A percentile compares a stretch with the other conserved stretches of the same genome.
Evolutionary conservation across 2,329 filamentous ascomycete species (phyloP).

Genomic region (Rhinocladiella mackenziei): DNA sequence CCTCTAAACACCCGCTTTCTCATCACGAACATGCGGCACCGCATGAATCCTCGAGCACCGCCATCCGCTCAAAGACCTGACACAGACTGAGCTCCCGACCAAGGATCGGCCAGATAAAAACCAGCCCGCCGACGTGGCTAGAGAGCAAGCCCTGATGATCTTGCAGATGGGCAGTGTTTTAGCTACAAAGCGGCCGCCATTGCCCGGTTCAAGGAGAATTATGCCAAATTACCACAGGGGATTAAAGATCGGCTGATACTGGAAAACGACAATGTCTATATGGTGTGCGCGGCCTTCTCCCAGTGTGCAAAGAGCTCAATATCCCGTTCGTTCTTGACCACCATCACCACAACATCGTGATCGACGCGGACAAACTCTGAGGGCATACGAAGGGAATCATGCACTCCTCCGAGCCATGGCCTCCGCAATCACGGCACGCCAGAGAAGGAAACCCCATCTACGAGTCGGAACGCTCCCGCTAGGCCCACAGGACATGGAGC

Average conservation of each 20-base stretch:
- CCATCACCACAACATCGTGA: slow-evolving; percentile 93
- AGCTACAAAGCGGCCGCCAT: slow-evolving; percentile 79
- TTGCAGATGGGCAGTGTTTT: slow-evolving; percentile 89
- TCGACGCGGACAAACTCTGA: slow-evolving; percentile 66
- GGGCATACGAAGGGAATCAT: slow-evolving; percentile 84
- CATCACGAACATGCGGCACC: slow-evolving; percentile 86
- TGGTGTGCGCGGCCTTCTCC: slow-evolving; percentile 86
- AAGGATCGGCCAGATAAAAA: slow-evolving; percentile 81
- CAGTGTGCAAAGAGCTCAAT: slow-evolving; percentile 87
- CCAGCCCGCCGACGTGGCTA: slow-evolving; percentile 60
- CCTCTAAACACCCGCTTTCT: slow-evolving; percentile 87
- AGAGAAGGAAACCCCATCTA: slow-evolving; percentile 79
- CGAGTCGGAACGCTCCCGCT: slow-evolving; percentile 77
- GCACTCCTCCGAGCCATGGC: slow-evolving; percentile 85
- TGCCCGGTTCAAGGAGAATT: slow-evolving; percentile 72
- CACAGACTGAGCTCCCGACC: slow-evolving; percentile 70
- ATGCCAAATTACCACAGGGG: slow-evolving; percentile 59
- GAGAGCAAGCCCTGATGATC: slow-evolving; percentile 81
- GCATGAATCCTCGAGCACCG: slow-evolving; percentile 85
- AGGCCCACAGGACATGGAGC: slow-evolving; percentile 75
- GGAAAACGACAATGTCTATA: slow-evolving; percentile 94
- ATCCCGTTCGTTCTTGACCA: slow-evolving; percentile 90
- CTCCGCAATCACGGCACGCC: slow-evolving; percentile 69
- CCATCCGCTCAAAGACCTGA: slow-evolving; percentile 71
- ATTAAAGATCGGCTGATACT: slow-evolving; percentile 79